phyloP scores from a whole-genome alignment of 106 monocot species.

The Gastrodia elata region DNA sequence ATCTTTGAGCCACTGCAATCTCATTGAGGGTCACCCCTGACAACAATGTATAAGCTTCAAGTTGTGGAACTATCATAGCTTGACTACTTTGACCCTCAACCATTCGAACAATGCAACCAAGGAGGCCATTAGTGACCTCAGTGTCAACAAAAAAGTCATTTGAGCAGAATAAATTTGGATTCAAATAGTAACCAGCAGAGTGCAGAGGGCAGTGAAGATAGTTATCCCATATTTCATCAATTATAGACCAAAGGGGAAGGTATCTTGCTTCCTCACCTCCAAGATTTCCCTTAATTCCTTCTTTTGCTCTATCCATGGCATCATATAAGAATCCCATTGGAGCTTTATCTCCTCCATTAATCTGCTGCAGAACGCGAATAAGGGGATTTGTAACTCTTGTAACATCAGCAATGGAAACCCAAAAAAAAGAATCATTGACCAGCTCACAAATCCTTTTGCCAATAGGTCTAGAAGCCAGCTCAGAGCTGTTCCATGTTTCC shows the following conservation, averaged over 20 bases:
- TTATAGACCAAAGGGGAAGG: conserved; percentile 37
- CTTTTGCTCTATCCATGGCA: conserved; percentile 72
- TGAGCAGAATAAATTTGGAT: conserved; percentile 60
- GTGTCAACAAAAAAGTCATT: conserved; percentile 45
- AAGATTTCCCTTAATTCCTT: conserved; percentile 39
- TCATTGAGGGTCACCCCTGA: conserved; percentile 28
- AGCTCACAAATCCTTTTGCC: conserved; percentile 30
- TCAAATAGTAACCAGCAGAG: conserved; percentile 64
- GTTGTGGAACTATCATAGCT: conserved; percentile 38
- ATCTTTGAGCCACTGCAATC: conserved; percentile 39
- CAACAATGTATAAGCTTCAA: conserved; percentile 48
- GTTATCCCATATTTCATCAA: conserved; percentile 72
- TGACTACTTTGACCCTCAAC: conserved; percentile 26
- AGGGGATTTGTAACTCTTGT: conserved; percentile 48
- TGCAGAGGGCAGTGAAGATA: conserved; percentile 68
- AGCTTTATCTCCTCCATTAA: conserved; percentile 29
- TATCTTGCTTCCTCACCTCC: conserved; percentile 35
- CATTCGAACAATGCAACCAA: conserved; percentile 35
- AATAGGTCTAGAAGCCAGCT: conserved; percentile 33
- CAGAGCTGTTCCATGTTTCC: conserved; percentile 27
- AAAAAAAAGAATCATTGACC: conserved; percentile 42
- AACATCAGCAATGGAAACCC: conserved; percentile 48
- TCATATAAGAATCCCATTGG: conserved; percentile 73
- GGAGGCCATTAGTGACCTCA: conserved; percentile 62
- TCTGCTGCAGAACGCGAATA: conserved; percentile 30